phyloP scores from a whole-genome alignment of 768 basidiomycete species.

The Rhodosporidiobolus odoratus region DNA sequence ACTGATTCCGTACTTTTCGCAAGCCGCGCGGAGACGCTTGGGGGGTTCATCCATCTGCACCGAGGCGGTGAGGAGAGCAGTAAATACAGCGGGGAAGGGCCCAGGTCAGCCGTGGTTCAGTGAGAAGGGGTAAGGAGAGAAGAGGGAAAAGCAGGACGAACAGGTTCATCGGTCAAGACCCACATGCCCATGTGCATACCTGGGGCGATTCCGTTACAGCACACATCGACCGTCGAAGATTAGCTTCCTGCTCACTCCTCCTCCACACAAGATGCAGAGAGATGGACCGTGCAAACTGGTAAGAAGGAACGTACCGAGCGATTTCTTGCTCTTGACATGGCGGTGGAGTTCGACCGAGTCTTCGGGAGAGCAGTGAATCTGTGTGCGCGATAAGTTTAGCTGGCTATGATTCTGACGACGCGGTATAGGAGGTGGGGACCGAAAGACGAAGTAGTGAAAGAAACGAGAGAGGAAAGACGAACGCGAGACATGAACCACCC shows the following conservation, averaged over 20 bases:
- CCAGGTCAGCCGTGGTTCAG: background rate
- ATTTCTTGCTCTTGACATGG: slow-evolving; percentile 59
- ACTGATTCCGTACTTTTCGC: slow-evolving; percentile 54
- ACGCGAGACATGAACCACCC: slow-evolving; percentile 32
- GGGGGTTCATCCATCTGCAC: slow-evolving; percentile 59
- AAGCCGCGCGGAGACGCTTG: slow-evolving; percentile 54
- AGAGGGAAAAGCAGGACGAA: background rate
- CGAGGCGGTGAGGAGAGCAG: background rate
- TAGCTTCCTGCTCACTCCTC: too few relatives aligned
- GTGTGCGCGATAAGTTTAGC: too few relatives aligned
- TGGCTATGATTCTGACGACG: too few relatives aligned
- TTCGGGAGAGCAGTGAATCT: slow-evolving; percentile 61
- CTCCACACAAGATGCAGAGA: background rate
- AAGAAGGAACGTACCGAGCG: slow-evolving; percentile 47
- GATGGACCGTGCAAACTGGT: background rate
- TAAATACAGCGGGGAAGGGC: background rate
- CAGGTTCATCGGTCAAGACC: slow-evolving; percentile 53
- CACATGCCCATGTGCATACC: slow-evolving; percentile 51
- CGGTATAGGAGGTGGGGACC: too few relatives aligned
- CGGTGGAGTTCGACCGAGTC: slow-evolving; percentile 65
- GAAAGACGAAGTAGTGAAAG: slow-evolving; percentile 20
- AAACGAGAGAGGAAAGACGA: slow-evolving; percentile 48
- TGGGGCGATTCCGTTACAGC: too few relatives aligned
- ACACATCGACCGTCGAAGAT: background rate
- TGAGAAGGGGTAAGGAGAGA: background rate